Base-by-base conservation (phyloP, 371 early-diverging fungal species). In the Mucor piriformis region DNA sequence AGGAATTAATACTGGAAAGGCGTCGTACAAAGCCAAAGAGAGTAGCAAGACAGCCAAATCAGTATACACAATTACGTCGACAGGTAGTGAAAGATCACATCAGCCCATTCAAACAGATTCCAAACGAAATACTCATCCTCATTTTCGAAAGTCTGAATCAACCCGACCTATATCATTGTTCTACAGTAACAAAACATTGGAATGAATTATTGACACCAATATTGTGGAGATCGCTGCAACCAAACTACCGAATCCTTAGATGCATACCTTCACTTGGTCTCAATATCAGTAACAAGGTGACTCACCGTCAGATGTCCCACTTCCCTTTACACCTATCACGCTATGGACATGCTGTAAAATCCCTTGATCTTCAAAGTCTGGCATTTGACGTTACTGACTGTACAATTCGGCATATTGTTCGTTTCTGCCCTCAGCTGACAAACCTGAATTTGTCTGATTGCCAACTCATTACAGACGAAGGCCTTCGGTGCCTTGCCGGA, bases 211-310 rank as follows among this genome's bases (percentile, higher is more conserved):
- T 56, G 35, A 69, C 67, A n/a, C 74, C 74, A 11, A 62, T 73
- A 46, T 42, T 77, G 24, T 77, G 77, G 77, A 69, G 40, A 57
- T 64, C 66, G n/a, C 66, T 70, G 34, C 27, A 54, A 25, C 71
- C 69, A 24, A 57, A 29, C 15, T 32, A 57, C 4, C 61, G 63
- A 13, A 57, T 67, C 35, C 32, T 72, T 7, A 64, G 65, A 23
- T 70, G 67, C 23, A 35, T 62, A 38, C 59, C 64, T 33, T 52
- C 54, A 8, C 66, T 64, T 29, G 46, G 38, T 1, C 43, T 59
- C 11, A 50, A 52, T 21, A 59, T 32, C 25, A 53, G 50, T 13
- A 32, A 49, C 43, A 59, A 48, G 18, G 48, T 47, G 54, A 55
- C 27, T 27, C 62, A 56, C 37, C 35, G 32, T 43, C 56, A 66